These are phyloP conservation scores for Cetraspora pellucida DNA, from an alignment of 192 early-diverging fungal species.

Conservation along the genomic window DNA sequence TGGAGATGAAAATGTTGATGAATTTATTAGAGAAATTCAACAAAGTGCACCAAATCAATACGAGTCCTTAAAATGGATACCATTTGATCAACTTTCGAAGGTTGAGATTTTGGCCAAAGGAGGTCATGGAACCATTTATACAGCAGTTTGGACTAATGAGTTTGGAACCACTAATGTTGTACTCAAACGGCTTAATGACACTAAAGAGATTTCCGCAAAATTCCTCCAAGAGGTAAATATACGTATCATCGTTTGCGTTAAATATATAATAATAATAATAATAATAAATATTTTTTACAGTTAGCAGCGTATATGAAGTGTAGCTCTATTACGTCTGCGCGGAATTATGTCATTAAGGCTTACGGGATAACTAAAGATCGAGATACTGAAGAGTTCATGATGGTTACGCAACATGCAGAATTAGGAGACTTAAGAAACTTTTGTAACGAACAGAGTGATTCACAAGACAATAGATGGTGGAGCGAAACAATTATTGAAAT, in stretches of 20 bases:
- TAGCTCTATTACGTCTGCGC: background rate
- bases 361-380: background rate
- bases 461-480: background rate
- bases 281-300: background rate
- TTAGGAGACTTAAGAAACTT: background rate
- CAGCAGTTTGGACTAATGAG: background rate
- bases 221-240: slow-evolving; percentile 2
- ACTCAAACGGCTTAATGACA: background rate
- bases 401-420: background rate
- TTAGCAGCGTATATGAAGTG: background rate
- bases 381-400: background rate
- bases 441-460: background rate
- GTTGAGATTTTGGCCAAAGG: background rate
- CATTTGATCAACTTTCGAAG: background rate
- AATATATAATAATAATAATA: background rate
- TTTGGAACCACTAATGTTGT: slow-evolving; percentile 4
- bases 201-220: background rate
- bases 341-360: background rate
- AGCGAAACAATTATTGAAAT: background rate
- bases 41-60: background rate
- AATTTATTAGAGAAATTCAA: slow-evolving; percentile 2
- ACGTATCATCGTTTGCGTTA: background rate
- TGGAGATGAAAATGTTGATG: background rate
- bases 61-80: slow-evolving; percentile 3
- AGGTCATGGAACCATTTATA: background rate